These are phyloP conservation scores for Chrysoporthe puriensis DNA, from an alignment of 2,329 filamentous ascomycete genomes.

Conservation along the genomic window DNA sequence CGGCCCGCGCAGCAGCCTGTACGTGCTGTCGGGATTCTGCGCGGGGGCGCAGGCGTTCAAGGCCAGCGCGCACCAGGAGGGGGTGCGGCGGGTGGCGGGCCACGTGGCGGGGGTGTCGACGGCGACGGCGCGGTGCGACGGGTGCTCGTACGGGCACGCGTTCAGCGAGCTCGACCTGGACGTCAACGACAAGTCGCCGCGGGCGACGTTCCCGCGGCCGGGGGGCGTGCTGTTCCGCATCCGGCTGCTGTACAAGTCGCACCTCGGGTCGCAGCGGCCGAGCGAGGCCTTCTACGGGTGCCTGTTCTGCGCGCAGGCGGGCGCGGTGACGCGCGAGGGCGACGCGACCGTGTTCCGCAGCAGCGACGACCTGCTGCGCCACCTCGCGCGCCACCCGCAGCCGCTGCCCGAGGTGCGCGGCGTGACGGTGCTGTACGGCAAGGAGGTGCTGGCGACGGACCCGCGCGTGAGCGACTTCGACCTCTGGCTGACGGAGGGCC, in stretches of 20 bases:
- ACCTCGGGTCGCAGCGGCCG: constrained; percentile 39
- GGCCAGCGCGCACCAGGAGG: constrained; percentile 40
- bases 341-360: constrained; percentile 48
- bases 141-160: constrained; percentile 28
- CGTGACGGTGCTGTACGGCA: constrained; percentile 43
- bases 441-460: constrained; percentile 22
- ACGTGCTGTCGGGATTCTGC: constrained; percentile 43
- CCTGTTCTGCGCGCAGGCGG: constrained; percentile 43
- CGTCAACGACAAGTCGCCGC: constrained; percentile 16
- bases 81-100: constrained; percentile 39
- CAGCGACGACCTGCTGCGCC: constrained; percentile 42
- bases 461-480: constrained; percentile 32
- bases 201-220: constrained; percentile 19
- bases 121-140: constrained; percentile 24
- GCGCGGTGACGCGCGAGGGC: constrained; percentile 41
- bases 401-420: constrained; percentile 44
- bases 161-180: constrained; percentile 26
- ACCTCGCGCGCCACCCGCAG: constrained; percentile 45
- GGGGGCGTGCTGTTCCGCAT: constrained; percentile 43
- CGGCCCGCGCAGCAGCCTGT: constrained; percentile 42
- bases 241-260: constrained; percentile 48
- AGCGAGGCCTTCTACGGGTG: constrained; percentile 43
- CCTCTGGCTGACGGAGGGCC: constrained; percentile 37
- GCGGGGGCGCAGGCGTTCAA: constrained; percentile 43
- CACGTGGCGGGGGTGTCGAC: constrained; percentile 29